phyloP scores from a whole-genome alignment of 306 rosid genomes.

The Casuarina cunninghamiana region DNA sequence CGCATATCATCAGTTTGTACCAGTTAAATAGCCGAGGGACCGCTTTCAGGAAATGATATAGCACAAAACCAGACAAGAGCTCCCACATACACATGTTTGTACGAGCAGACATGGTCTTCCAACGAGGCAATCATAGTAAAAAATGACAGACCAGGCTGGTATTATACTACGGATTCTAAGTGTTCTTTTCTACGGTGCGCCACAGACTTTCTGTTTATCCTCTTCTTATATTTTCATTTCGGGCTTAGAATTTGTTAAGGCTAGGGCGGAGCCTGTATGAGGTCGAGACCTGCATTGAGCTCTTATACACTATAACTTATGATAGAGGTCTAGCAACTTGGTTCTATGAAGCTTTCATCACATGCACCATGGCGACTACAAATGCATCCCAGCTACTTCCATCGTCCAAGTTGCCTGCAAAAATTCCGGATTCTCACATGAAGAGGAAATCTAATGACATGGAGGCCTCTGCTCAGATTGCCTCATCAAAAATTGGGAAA shows the following conservation, averaged over 20 bases:
- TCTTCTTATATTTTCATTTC: background rate
- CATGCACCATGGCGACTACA: conserved; percentile 61
- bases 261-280: background rate
- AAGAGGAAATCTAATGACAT: no score
- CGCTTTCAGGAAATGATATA: background rate
- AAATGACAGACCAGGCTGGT: background rate
- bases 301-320: background rate
- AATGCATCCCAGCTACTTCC: conserved; percentile 44
- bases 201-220: background rate
- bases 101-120: background rate
- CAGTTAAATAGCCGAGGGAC: no score
- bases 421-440: conserved; percentile 2
- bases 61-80: background rate
- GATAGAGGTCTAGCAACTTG: background rate
- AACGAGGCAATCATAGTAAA: background rate
- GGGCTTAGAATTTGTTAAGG: background rate
- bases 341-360: conserved; percentile 6
- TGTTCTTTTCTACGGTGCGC: background rate
- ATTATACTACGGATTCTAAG: background rate
- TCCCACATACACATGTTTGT: no score
- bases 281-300: background rate
- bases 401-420: conserved; percentile 35
- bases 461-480: no score
- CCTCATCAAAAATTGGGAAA: no score
- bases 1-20: no score